Evolutionary conservation across 805 yeast genomes (phyloP), one percentile per base, ranked within the genome.

Genomic region (Priceomyces melissophilus): DNA sequence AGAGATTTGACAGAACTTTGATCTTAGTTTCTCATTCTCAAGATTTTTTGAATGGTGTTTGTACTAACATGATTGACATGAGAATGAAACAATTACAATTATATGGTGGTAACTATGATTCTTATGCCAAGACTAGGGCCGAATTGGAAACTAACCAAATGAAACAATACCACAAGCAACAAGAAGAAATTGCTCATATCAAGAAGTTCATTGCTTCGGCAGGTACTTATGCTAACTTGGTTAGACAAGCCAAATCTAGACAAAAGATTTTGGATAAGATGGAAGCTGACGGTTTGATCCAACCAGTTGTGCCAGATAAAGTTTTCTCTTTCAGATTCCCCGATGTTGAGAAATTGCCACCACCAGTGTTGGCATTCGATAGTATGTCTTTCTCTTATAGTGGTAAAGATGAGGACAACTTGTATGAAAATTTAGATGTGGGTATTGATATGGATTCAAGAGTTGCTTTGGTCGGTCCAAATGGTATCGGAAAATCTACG

Each of bases 391-490:
- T 93, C 69, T 75, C 97, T 14, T 93, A 93, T 71, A 86, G 87
- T 54, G 91, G 85, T 55, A 79, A 79, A 25, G 67, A 76, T 37
- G 96, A 87, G 69, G 82, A 93, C 69, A 84, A 89, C 69, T 76
- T 93, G 59, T 93, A 93, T 71, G 88, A 86, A 62, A 69, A 87
- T 65, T 78, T 93, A 63, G 91, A 89, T 63, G 93, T 93, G 55
- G 99, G 99, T 84, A 90, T 93, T 45, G 99, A 93, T 75, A 93
- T 93, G 98, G 99, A 93, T 71, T 90, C 97, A 31, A 85, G 99
- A 75, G 82, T 91, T 61, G 98, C 99, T 32, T 77, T 91, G 38
- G 98, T 91, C 46, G 99, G 99, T 32, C 98, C 98, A 62, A 91
- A 91, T 67, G 99, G 99, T 87, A 91, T 91, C 55, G 99, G 99